Evolutionary conservation across 768 basidiomycete species (phyloP), one percentile per base, ranked within the genome.

Genomic region (Terana coerulea): DNA sequence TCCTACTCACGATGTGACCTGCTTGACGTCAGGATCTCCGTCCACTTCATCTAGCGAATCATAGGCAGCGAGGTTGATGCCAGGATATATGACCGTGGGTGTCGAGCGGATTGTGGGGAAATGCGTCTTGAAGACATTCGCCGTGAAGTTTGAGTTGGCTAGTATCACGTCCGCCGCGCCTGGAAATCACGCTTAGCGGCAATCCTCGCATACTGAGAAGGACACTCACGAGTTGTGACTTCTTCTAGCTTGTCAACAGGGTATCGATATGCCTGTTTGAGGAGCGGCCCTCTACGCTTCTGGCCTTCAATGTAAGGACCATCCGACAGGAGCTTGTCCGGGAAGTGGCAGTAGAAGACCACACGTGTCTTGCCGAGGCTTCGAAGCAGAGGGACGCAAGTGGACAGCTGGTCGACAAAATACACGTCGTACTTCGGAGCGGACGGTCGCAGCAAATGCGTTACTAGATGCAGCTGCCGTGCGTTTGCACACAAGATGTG

Each of bases 321-420:
- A 55, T 81, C 79, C 5, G 87, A 82, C 24, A 98, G 78, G 0
- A 98, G 74, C 67, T 95, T 95, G 70, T 99, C 95, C 0, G 95
- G 97, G 59, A 99, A 98, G 66, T 98, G 97, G 59, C 93, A 95
- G 66, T 99, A 98, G 69, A 98, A 98, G 17, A 98, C 86, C 26
- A 95, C 89, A 2, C 91, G 83, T n/a, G 81, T 90, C 19, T 74
- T 74, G 2, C 75, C 79, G 12, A 90, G 61, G 53, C 72, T 61
- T 2, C 90, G 79, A 0, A 99, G 74, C 52, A 97, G 73, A 0
- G 95, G 95, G 22, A 98, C 75, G 57, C 88, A 93, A 1, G 94
- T 92, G 4, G 92, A 93, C 17, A 98, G 82, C 65, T 98, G 97
- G 70, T 98, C 95, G 3, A 98, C 89, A 53, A 98, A 85, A 70